Percentiles rank a stretch among this genome's conserved stretches.
phyloP scores from a whole-genome alignment of 176 grass and related monocot species.

The Olyra latifolia region DNA sequence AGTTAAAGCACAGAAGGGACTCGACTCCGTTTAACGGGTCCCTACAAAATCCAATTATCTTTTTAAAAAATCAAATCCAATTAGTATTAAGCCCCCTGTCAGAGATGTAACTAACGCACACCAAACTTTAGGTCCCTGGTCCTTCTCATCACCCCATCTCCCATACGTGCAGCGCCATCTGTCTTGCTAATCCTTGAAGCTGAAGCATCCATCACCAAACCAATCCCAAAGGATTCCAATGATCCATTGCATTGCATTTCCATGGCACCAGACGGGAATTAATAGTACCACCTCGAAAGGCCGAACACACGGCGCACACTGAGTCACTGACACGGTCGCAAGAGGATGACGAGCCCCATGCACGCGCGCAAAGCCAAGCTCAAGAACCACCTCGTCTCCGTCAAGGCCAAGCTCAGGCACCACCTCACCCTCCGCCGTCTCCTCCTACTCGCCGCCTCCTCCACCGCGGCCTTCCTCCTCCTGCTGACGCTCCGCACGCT shows the following conservation, averaged over 20 bases:
- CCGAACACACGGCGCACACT: background rate
- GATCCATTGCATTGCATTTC: background rate
- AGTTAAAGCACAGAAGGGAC: too few species aligned
- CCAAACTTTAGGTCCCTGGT: conserved; percentile 32
- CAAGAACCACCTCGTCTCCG: conserved; percentile 56
- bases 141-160: background rate
- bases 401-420: conserved; percentile 56
- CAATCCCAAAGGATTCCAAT: background rate
- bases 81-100: fast-evolving
- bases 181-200: conserved; percentile 37
- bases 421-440: conserved; percentile 53
- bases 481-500: conserved; percentile 50
- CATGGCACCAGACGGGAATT: background rate
- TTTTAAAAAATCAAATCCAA: background rate
- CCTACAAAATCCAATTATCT: too few species aligned
- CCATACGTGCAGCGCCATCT: too few species aligned
- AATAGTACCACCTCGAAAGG: background rate
- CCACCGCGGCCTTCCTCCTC: conserved; percentile 34
- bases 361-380: conserved; percentile 51
- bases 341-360: conserved; percentile 46
- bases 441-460: conserved; percentile 32
- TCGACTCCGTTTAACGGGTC: too few species aligned
- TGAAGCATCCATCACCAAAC: background rate
- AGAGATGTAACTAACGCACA: background rate
- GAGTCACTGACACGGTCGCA: too few species aligned